A percentile compares a stretch with the other conserved stretches of the same genome.
These are phyloP conservation scores for Phalaenopsis aphrodite DNA, from an alignment of 106 monocot species.

Conservation along the genomic window DNA sequence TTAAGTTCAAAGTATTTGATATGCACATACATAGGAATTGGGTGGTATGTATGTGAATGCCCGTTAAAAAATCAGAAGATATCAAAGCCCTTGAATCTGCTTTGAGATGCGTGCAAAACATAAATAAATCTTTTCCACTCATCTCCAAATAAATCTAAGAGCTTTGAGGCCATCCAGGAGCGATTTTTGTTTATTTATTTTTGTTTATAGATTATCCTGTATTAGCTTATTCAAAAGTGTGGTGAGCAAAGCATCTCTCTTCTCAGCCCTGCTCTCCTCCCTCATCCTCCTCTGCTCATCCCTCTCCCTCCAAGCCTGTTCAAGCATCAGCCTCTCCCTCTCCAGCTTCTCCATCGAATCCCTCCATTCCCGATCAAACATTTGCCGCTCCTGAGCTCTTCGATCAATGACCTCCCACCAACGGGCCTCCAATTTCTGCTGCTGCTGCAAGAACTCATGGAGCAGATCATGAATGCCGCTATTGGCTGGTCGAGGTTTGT, in stretches of 20 bases:
- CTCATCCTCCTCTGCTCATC: slow-evolving; percentile 88
- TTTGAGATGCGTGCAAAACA: too few species aligned
- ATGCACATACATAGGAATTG: too few species aligned
- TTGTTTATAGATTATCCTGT: slow-evolving; percentile 32
- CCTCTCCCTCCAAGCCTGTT: slow-evolving; percentile 80
- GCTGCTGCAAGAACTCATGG: slow-evolving; percentile 78
- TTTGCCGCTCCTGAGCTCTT: slow-evolving; percentile 47
- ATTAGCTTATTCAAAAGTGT: slow-evolving; percentile 75
- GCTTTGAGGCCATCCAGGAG: too few species aligned
- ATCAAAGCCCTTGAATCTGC: too few species aligned
- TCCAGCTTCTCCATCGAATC: slow-evolving; percentile 86
- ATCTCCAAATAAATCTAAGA: too few species aligned
- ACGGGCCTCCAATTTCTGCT: slow-evolving; percentile 63
- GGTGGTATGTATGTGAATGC: too few species aligned
- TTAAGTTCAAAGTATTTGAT: too few species aligned
- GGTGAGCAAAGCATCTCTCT: slow-evolving; percentile 76
- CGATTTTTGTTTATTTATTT: neutral
- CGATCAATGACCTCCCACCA: slow-evolving; percentile 76
- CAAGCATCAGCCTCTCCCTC: slow-evolving; percentile 80
- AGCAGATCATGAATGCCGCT: slow-evolving; percentile 44
- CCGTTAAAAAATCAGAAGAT: too few species aligned
- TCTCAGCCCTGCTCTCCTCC: slow-evolving; percentile 80
- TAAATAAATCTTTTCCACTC: too few species aligned
- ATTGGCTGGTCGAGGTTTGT: slow-evolving; percentile 20
- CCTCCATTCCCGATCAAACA: slow-evolving; percentile 80